Base-by-base conservation (phyloP, 495 filamentous ascomycete species). In the Aspergillus asperescens region DNA sequence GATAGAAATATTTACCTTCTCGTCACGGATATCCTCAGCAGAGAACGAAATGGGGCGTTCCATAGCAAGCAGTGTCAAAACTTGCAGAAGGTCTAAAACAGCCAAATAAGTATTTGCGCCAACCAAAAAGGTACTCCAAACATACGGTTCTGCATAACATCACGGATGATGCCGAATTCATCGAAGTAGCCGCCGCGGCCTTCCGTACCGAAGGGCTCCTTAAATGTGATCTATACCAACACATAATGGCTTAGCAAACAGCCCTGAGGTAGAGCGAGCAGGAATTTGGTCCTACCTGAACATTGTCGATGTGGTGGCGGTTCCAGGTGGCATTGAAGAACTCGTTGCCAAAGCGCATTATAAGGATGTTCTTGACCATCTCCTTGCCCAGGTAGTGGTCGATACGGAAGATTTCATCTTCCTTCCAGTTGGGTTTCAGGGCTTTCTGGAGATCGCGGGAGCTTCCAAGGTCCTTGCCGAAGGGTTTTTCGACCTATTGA, bases 361-460 rank as follows among this genome's bases (percentile, higher is more conserved):
- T 96, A 48, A 99, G 82, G 62, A 99, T 94, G 70, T 99, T 99
- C 82, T 99, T 99, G 50, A 99, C 94, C 94, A 99, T 99, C 77
- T 99, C 94, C 82, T 99, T 99, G 60, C 94, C 94, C 34, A 99
- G 81, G 68, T 99, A 99, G 75, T 99, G 94, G 69, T 99, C 94
- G 64, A 99, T 99, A 63, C 94, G 92, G 83, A 94, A 99, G 59
- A 97, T 88, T 77, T 99, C 94, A 41, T 99, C 94, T 71, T 99
- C 94, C 65, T 87, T 95, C 94, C 94, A 99, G 76, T 97, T 89
- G 27, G 94, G 94, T 61, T 91, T 90, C 44, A 99, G 79, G 3
- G 94, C 92, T 68, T 89, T 94, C 62, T 97, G 90, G 38, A 99
- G 81, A 63, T 95, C 89, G 45, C 94, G 85, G 37, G 94, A 97